These are phyloP conservation scores for Trichophyton mentagrophytes DNA, from an alignment of 2,329 filamentous ascomycete species.

Conservation along the genomic window DNA sequence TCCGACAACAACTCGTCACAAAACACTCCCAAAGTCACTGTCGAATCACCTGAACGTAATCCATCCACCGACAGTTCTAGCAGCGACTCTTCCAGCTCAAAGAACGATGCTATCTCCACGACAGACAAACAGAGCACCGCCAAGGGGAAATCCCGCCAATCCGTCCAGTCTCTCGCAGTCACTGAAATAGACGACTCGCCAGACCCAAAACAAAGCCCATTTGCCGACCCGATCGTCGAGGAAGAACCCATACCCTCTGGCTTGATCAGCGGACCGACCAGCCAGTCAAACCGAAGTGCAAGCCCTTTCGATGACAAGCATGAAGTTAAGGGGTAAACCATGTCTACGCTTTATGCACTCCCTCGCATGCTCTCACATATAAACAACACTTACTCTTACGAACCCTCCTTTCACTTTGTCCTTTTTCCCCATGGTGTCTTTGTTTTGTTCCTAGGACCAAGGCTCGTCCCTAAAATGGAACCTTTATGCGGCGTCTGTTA, in stretches of 20 bases:
- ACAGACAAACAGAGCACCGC: conserved; percentile 8
- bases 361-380: not conserved
- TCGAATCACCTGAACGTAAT: not conserved
- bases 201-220: conserved; percentile 18
- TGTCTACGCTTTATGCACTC: not conserved
- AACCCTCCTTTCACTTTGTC: not conserved
- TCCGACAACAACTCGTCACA: conserved; percentile 15
- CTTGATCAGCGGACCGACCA: not conserved
- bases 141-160: conserved; percentile 9
- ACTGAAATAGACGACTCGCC: conserved; percentile 22
- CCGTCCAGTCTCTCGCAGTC: conserved; percentile 15
- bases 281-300: conserved; percentile 16
- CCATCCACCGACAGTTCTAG: not conserved
- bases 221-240: conserved; percentile 13
- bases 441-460: not conserved
- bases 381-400: not conserved
- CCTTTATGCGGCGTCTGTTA: not conserved
- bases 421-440: not conserved
- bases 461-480: not conserved
- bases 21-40: not conserved
- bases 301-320: conserved; percentile 36
- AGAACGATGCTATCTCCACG: conserved; percentile 20
- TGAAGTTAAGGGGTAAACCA: conserved; percentile 22
- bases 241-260: conserved; percentile 12
- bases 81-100: conserved; percentile 17